Percentiles rank a stretch among this genome's conserved stretches.
phyloP scores from a whole-genome alignment of 805 yeast genomes.

The Kuraishia hungarica region DNA sequence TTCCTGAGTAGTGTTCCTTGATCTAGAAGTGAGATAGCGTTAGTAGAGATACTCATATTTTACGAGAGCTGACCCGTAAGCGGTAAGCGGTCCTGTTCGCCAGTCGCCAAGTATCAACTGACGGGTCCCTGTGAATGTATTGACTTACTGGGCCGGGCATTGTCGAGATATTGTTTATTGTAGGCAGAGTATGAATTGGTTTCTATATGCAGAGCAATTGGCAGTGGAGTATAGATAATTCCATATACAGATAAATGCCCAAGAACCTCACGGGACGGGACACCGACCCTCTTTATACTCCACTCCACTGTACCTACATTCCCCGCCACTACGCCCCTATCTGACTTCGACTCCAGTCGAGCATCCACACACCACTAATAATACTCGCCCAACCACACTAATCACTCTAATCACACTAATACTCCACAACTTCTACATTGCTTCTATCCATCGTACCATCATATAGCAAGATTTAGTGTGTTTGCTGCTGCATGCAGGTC shows the following conservation, averaged over 20 bases:
- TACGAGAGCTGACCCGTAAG: not conserved
- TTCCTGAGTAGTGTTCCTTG: not conserved
- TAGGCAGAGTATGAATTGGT: too few relatives aligned
- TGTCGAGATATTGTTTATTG: not conserved
- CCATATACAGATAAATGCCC: too few relatives aligned
- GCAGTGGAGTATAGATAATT: too few relatives aligned
- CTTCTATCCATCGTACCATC: not conserved
- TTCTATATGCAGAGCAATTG: not conserved
- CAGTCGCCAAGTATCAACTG: too few relatives aligned
- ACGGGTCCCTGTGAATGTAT: not conserved
- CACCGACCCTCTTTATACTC: not conserved
- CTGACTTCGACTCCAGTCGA: too few relatives aligned
- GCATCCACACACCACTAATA: too few relatives aligned
- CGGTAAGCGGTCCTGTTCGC: too few relatives aligned
- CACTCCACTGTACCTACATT: not conserved
- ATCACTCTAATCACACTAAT: too few relatives aligned
- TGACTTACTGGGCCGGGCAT: slow-evolving; percentile 1
- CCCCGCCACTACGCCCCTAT: not conserved
- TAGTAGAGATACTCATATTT: not conserved
- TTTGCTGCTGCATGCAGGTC: not conserved
- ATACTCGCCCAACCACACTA: not conserved
- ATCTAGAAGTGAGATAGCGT: not conserved
- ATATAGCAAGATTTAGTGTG: not conserved
- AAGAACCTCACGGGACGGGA: not conserved
- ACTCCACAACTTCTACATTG: not conserved